Percentiles rank a stretch among this genome's conserved stretches.
phyloP scores from a whole-genome alignment of 805 yeast species.

The Teunomyces kruisii region DNA sequence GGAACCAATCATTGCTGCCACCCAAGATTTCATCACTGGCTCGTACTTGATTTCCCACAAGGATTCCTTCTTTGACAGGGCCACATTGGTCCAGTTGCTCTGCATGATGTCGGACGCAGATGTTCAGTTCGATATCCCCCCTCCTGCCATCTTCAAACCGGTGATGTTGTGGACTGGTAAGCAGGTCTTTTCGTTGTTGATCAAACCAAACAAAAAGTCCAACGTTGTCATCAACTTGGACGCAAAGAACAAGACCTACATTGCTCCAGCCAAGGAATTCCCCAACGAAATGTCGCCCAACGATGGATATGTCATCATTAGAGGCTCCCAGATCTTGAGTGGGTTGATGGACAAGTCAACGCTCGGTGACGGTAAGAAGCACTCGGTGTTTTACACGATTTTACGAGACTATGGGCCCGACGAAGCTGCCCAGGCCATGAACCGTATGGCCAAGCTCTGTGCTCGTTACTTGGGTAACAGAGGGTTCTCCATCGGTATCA shows the following conservation, averaged over 20 bases:
- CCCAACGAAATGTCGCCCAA: constrained; percentile 97
- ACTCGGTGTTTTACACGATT: constrained; percentile 92
- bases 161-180: constrained; percentile 94
- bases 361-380: constrained; percentile 97
- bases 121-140: constrained; percentile 87
- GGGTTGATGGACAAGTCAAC: constrained; percentile 98
- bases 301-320: constrained; percentile 88
- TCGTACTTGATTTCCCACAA: constrained; percentile 89
- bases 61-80: constrained; percentile 90
- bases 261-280: constrained; percentile 67
- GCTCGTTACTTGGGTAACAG: constrained; percentile 93
- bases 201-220: constrained; percentile 73
- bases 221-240: constrained; percentile 87
- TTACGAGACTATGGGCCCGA: constrained; percentile 95
- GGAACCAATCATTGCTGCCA: constrained; percentile 98
- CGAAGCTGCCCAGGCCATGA: constrained; percentile 95
- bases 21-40: constrained; percentile 98
- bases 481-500: constrained; percentile 96
- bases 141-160: constrained; percentile 92
- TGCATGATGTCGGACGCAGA: constrained; percentile 96
- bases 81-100: constrained; percentile 74
- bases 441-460: constrained; percentile 98
- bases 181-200: constrained; percentile 85
- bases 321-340: constrained; percentile 84
- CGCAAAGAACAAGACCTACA: constrained; percentile 88